Conservation (phyloP, 305 asterid species). For the Solanum aculeatissimum region DNA sequence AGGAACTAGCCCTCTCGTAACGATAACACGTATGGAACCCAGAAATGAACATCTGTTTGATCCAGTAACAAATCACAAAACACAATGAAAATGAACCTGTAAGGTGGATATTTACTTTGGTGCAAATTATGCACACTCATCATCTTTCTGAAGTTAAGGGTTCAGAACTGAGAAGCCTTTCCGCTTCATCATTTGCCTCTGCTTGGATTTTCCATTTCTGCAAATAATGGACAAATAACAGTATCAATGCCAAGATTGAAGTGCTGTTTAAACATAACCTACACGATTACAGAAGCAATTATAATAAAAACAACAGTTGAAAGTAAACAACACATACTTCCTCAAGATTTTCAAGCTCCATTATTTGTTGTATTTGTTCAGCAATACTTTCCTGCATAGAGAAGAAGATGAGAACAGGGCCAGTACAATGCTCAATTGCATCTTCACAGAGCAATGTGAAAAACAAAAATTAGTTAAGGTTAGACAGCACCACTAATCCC, state of each 20-base stretch:
- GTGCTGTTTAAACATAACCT: not conserved
- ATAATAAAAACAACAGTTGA: not conserved
- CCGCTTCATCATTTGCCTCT: slow-evolving; percentile 91
- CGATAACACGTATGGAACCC: not conserved
- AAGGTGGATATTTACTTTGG: not conserved
- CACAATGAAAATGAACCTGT: not conserved
- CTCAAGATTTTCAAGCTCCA: slow-evolving; percentile 96
- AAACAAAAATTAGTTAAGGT: not conserved
- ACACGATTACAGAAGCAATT: not conserved
- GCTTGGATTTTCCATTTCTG: slow-evolving; percentile 95
- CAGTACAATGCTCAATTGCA: not conserved
- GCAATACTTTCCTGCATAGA: slow-evolving; percentile 72
- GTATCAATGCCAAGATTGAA: not conserved
- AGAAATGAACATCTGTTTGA: not conserved
- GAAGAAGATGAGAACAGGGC: not conserved
- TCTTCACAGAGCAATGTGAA: not conserved
- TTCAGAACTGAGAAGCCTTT: slow-evolving; percentile 81
- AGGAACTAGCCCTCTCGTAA: not conserved
- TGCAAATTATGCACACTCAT: not conserved
- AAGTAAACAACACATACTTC: slow-evolving; percentile 40
- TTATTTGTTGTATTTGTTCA: slow-evolving; percentile 75
- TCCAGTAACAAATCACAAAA: not conserved
- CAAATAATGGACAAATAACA: not conserved
- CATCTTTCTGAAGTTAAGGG: slow-evolving; percentile 34
- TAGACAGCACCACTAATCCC: not conserved